Conservation (phyloP, 177 flowering plant genomes). For the Vitis hybrid region DNA sequence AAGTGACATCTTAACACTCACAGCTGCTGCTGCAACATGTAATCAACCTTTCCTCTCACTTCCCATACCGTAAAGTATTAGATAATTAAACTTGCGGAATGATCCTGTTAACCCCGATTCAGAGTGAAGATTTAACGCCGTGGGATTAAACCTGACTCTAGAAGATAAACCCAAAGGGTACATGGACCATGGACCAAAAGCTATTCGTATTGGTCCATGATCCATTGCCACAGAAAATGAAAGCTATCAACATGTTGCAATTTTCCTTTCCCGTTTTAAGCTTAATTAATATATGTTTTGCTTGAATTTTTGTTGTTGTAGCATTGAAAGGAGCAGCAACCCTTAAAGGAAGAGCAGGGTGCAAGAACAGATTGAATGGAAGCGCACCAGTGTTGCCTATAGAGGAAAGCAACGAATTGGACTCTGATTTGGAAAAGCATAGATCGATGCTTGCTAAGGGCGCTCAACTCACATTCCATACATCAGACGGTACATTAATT, state of each 20-base stretch:
- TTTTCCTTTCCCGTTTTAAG: not conserved
- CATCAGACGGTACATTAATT: constrained; percentile 54
- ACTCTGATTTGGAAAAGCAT: constrained; percentile 55
- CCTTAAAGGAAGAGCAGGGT: constrained; percentile 66
- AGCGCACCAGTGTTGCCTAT: constrained; percentile 53
- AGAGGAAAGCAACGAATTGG: constrained; percentile 45
- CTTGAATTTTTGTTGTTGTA: constrained; percentile 13
- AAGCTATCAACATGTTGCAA: too few species aligned
- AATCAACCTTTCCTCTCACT: constrained; percentile 7
- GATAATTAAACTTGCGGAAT: too few species aligned
- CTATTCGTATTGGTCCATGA: not conserved
- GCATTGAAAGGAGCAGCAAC: constrained; percentile 88
- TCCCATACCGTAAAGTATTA: too few species aligned
- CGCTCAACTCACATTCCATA: constrained; percentile 47
- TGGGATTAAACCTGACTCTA: too few species aligned
- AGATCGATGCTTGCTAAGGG: constrained; percentile 66
- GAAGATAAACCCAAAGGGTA: too few species aligned
- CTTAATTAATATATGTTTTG: not conserved
- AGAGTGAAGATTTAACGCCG: too few species aligned
- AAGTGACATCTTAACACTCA: constrained; percentile 76
- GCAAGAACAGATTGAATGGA: constrained; percentile 49
- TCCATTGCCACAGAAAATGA: not conserved
- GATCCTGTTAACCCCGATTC: too few species aligned
- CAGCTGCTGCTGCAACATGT: constrained; percentile 96
- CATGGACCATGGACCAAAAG: too few species aligned